Conservation (phyloP, 202 grass and related monocot genomes). For the Setaria italica region DNA sequence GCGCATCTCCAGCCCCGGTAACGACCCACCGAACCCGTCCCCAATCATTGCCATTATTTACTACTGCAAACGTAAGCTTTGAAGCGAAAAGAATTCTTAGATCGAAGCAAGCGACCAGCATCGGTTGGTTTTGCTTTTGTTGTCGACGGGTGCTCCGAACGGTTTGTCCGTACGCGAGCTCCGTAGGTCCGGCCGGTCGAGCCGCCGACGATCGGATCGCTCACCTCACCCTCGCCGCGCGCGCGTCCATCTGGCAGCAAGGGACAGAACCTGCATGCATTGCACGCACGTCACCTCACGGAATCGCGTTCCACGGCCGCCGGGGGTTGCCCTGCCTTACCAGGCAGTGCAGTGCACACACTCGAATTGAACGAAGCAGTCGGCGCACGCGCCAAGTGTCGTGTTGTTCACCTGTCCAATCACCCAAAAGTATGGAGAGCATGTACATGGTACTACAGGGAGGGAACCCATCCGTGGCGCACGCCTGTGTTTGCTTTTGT, state of each 20-base stretch:
- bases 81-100: not conserved
- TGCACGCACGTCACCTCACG: not conserved
- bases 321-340: constrained; percentile 39
- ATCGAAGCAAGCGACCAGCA: not conserved
- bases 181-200: not conserved
- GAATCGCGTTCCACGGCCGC: not conserved
- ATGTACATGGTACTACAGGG: not conserved
- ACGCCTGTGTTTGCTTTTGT: not conserved
- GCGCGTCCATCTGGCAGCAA: not conserved
- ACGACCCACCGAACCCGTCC: not conserved
- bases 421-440: not conserved
- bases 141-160: not conserved
- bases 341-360: constrained; percentile 31
- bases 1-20: constrained; percentile 80
- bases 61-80: not conserved
- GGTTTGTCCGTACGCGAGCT: constrained; percentile 1
- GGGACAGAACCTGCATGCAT: not conserved
- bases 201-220: not conserved
- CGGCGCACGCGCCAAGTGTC: not conserved
- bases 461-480: not conserved
- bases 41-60: not conserved
- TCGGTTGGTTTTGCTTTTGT: not conserved
- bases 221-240: not conserved
- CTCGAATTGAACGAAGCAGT: too few species aligned
- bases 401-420: not conserved